Evolutionary conservation across 2,329 filamentous ascomycete genomes (phyloP).

Genomic region (Penicillium occitanis): DNA sequence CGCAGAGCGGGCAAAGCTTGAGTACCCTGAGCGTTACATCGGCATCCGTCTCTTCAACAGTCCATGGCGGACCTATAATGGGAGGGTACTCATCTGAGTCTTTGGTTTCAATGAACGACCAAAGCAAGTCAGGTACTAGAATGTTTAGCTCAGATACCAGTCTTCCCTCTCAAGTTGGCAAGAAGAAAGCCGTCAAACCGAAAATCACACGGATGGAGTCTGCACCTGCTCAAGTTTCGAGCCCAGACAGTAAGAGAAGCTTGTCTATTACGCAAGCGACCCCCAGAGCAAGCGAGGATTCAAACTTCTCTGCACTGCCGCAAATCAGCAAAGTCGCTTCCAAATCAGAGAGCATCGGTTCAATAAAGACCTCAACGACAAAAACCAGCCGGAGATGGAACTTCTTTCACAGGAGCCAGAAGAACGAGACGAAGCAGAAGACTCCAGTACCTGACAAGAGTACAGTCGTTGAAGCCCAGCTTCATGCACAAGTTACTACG

Average conservation of each 20-base stretch:
- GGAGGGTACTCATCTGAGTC: conserved; percentile 38
- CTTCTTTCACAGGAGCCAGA: conserved; percentile 55
- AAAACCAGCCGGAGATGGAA: conserved; percentile 53
- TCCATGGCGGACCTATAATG: conserved; percentile 25
- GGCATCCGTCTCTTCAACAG: conserved; percentile 27
- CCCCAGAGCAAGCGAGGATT: conserved; percentile 11
- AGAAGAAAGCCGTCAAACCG: conserved; percentile 8
- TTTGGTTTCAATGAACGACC: conserved; percentile 30
- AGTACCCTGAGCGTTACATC: conserved; percentile 36
- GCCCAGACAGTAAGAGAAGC: not conserved
- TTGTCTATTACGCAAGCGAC: not conserved
- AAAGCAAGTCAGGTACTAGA: conserved; percentile 24
- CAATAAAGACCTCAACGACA: conserved; percentile 29
- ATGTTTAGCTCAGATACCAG: conserved; percentile 14
- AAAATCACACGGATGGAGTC: conserved; percentile 11
- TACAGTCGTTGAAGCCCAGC: conserved; percentile 30
- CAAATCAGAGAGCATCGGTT: conserved; percentile 9
- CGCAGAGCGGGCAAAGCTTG: no score
- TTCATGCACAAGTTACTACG: conserved; percentile 43
- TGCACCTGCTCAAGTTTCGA: conserved; percentile 11
- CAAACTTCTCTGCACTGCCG: conserved; percentile 20
- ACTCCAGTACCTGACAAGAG: conserved; percentile 23
- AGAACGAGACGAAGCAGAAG: conserved; percentile 28
- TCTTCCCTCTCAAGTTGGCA: conserved; percentile 11
- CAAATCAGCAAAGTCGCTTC: conserved; percentile 11